Base-by-base conservation (phyloP, 148 eudicot species). In the Fagopyrum esculentum region DNA sequence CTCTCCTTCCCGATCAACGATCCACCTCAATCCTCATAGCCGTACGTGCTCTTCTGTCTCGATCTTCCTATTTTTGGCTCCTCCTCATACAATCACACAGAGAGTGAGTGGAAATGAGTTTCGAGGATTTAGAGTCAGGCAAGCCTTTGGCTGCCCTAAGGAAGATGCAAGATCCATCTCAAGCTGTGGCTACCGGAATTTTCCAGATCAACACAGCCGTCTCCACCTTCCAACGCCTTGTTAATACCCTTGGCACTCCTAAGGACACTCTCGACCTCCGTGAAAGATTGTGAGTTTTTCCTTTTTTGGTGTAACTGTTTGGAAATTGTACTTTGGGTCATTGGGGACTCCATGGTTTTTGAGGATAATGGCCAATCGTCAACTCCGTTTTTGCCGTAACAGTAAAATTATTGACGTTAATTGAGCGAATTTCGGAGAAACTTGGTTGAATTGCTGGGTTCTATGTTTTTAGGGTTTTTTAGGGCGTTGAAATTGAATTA, bases 181-280 rank as follows among this genome's bases (percentile, higher is more conserved):
- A 80, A 66, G 84, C 89, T 0, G 82, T 87, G 5, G 89, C 84
- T 52, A 82, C 84, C 56, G 89, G 85, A 35, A 69, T 89, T 0
- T 89, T 87, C 75, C 82, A 80, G 81, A 83, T 90, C 61, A 90
- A 85, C 80, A 88, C 94, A 6, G 88, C 89, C 22, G 84, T 90
- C 29, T 75, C 88, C 16, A 54, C 84, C 11, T 89, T 82, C 77
- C 84, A 78, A 16, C 85, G 91, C 75, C 83, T 87, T 4, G 88
- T 86, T 19, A 85, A 84, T 63, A 73, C 85, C 63, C 85, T 89
- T 8, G 94, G 89, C 7, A 86, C 94, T 29, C 85, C 91, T 60
- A 88, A 81, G 59, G 94, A 90, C 80, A 84, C 94, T 10, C 81
- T 76, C n/a, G 78, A 84, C 29, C 88, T 86, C 76, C 89, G 94